These are phyloP conservation scores for Pichia rugopelliculosa DNA, from an alignment of 805 yeast species.

Conservation along the genomic window DNA sequence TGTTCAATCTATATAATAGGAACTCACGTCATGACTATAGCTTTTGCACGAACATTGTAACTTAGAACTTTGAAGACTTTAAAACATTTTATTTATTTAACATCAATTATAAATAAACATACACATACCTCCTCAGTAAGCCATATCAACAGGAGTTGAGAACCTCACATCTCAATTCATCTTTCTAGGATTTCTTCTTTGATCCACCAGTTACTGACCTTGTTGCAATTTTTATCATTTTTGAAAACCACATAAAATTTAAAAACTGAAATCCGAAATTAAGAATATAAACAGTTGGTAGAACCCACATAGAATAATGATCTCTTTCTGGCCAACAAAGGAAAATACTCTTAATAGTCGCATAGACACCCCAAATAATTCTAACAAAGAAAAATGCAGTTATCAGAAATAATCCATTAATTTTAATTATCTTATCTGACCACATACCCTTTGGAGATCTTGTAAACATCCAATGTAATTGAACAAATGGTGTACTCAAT, in stretches of 20 bases:
- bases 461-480: conserved; percentile 84
- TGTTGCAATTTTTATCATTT: conserved; percentile 68
- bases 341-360: conserved; percentile 51
- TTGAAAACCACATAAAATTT: conserved; percentile 80
- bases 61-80: no score
- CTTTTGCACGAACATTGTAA: no score
- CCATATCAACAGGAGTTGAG: no score
- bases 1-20: no score
- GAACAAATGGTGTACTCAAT: conserved; percentile 89
- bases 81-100: no score
- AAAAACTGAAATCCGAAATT: conserved; percentile 59
- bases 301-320: conserved; percentile 38
- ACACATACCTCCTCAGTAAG: no score
- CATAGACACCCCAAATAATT: conserved; percentile 80
- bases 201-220: background rate
- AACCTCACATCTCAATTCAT: no score
- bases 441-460: conserved; percentile 65
- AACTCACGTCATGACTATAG: no score
- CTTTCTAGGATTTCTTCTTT: background rate
- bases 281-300: conserved; percentile 43
- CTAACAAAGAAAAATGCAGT: conserved; percentile 68
- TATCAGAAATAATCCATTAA: conserved; percentile 71
- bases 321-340: conserved; percentile 34
- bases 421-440: conserved; percentile 41
- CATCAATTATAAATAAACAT: no score